Evolutionary conservation across 306 rosid genomes (phyloP), one percentile per base, ranked within the genome.

Genomic region (Crotalaria pallida): DNA sequence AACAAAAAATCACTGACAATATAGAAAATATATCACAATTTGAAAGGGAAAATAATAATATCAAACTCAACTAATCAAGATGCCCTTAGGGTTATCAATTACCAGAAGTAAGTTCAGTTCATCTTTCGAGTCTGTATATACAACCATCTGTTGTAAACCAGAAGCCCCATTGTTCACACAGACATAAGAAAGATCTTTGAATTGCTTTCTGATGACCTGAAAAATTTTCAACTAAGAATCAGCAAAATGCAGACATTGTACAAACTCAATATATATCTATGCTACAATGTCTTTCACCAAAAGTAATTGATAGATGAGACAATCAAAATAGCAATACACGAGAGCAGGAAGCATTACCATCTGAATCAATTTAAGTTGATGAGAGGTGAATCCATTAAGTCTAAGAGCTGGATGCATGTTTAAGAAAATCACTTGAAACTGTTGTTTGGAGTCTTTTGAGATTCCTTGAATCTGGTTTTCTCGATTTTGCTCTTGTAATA

Each of bases 351-450:
- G 65, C 69, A 33, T 83, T 87, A 94, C 99, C 97, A 77, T 60
- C 65, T 88, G 88, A 83, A 94, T 88, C 88, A 94, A 75, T 70
- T 64, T 89, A 76, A 80, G 85, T 75, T 94, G 99, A 72, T 75
- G 95, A 74, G 95, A 86, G 26, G 95, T 91, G 79, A 88, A 94
- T 65, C 96, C 96, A 41, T 60, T 65, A 77, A 94, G 86, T 76
- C 80, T 74, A 67, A 94, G 77, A 80, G 97, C 91, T 2, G 99
- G 97, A 55, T 70, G 92, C 87, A 82, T 81, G 84, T 85, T 88
- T 71, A 81, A 94, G 85, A 94, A 94, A 64, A 86, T 66, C 57
- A 85, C 86, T 77, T 83, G 44, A 81, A 88, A 73, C 70, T 78
- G 88, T 76, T 85, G 88, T 79, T 87, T 88, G 62, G 85, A 75